Conservation (phyloP, 441 rosid genomes). For the Flueggea neowawraea region DNA sequence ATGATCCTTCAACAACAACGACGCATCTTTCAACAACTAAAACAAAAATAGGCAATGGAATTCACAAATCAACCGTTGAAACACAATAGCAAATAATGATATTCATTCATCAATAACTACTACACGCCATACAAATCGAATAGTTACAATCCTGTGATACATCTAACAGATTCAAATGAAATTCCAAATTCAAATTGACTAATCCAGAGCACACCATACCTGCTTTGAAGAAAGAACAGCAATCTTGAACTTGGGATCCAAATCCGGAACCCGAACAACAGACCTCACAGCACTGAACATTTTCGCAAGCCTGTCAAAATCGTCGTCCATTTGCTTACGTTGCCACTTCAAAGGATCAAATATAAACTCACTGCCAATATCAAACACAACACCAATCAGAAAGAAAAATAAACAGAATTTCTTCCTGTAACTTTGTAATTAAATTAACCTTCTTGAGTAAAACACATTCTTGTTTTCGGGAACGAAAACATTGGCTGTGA, state of each 20-base stretch:
- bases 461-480: conserved; percentile 74
- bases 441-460: conserved; percentile 77
- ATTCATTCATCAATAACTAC: too few relatives aligned
- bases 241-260: conserved; percentile 86
- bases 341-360: conserved; percentile 86
- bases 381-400: conserved; percentile 6
- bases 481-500: conserved; percentile 82
- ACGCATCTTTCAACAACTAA: too few relatives aligned
- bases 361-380: conserved; percentile 69
- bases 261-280: conserved; percentile 71
- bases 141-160: conserved; percentile 3
- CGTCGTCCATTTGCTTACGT: conserved; percentile 65
- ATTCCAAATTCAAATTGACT: background rate
- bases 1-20: conserved; percentile 54
- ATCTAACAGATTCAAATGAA: conserved; percentile 8
- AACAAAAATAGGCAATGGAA: too few relatives aligned
- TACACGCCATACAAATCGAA: too few relatives aligned
- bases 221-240: conserved; percentile 79
- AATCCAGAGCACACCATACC: conserved; percentile 28
- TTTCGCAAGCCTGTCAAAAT: conserved; percentile 57
- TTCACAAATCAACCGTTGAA: too few relatives aligned
- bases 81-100: too few relatives aligned
- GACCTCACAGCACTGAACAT: conserved; percentile 59
- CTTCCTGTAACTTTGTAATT: too few relatives aligned
- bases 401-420: too few relatives aligned